Base-by-base conservation (phyloP, 83 land plant species). In the Picea engelmannii region DNA sequence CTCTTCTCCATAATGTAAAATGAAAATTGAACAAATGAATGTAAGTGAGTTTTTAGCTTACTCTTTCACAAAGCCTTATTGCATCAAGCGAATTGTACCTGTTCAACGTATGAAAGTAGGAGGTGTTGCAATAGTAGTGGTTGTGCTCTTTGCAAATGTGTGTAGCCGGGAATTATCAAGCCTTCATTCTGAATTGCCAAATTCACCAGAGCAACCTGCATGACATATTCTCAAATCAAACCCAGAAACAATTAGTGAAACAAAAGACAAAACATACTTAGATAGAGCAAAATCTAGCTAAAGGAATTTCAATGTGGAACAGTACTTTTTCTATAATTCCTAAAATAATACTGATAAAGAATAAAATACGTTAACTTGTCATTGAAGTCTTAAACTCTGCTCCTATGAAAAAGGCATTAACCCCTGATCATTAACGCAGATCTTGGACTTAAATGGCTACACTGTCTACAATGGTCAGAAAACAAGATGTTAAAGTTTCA, bases 81-180 rank as follows among this genome's bases (percentile, higher is more conserved):
- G 58, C 15, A 12, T 52, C 58, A 52, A 52, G 13, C 13, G 12
- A 52, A 52, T 65, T 47, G 10, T 76, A 97, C 99, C 98, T 95
- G 96, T 82, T 98, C 99, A 63, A 96, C 97, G 88, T 86, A 98
- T 75, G 99, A 93, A 78, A 98, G 86, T 12, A 98, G 89, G 83
- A 94, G 93, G 88, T 98, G 99, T 75, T 88, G 97, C 78, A 98
- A 83, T n/a, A 98, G 78, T 23, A 98, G 87, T 59, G 99, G 99
- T 79, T 98, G 99, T 40, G 99, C 99, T 70, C 99, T 89, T 83
- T 96, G 99, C 77, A 98, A 79, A 87, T 98, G 99, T 18, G 99
- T 98, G 83, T 96, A 98, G 0, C 99, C 99, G 84, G 99, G 99
- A 83, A 98, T 84, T 21, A 98, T 93, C 25, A 98, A 70, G 5